Base-by-base conservation (phyloP, 1,139 yeast species). In the Scheffersomyces cryptocercus region DNA sequence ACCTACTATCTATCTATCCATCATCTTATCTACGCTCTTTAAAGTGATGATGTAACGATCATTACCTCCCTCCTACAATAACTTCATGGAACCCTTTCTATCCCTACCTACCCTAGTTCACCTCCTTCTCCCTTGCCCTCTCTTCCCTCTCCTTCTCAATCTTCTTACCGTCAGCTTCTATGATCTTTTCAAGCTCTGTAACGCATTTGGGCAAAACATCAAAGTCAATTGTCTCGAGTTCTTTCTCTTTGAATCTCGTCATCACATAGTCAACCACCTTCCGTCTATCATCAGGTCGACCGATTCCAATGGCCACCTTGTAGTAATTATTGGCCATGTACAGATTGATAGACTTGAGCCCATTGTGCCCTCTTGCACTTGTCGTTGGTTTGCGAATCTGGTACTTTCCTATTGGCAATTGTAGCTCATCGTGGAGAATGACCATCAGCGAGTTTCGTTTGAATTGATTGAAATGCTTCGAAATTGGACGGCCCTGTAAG, bases 351-450 rank as follows among this genome's bases (percentile, higher is more conserved):
- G 85, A 79, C 50, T 77, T 73, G 36, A 89, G 68, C 0, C 97
- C 97, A 58, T 88, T 88, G 55, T 89, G 97, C 0, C 96, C 96
- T 45, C 89, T 65, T 9, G 82, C 74, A 45, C 88, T 78, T 6
- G 85, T 69, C 2, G 76, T 77, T 15, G 77, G 81, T 30, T 65
- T 70, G 42, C 88, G 68, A 8, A 85, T 59, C 53, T 84, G 85
- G 20, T 81, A 67, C 42, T 78, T 75, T 0, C 97, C 97, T 4
- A 84, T 52, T 0, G 77, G 77, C 10, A 83, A 59, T 47, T 82
- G 85, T 32, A 88, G 62, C 51, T 89, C 96, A 59, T 89, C 97
- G 58, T 88, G 95, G 1, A 88, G 55, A 0, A 89, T 74, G 2
- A 88, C 71, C 45, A 84, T 65, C 13, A 61, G 64, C 2, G 74